Conservation (phyloP, 2,329 filamentous ascomycete species). For the Colletotrichum phormii region DNA sequence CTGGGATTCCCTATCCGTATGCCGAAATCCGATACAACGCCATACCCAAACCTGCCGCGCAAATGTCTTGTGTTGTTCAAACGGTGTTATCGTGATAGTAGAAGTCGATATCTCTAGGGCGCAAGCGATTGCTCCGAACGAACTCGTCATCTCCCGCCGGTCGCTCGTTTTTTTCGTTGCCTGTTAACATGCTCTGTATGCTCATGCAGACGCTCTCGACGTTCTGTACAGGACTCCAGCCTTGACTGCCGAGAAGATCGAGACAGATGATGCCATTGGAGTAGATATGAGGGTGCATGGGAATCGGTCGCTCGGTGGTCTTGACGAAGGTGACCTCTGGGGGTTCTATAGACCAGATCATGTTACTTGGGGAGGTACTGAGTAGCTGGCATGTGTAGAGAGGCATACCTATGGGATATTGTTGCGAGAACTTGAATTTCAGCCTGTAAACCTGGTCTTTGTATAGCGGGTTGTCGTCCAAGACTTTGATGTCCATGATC, state of each 20-base stretch:
- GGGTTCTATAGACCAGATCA: constrained; percentile 70
- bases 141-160: constrained; percentile 93
- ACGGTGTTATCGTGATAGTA: constrained; percentile 92
- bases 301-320: constrained; percentile 75
- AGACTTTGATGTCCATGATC: constrained; percentile 90
- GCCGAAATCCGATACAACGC: constrained; percentile 29
- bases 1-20: constrained; percentile 15
- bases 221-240: constrained; percentile 97
- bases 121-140: constrained; percentile 80
- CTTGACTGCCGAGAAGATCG: constrained; percentile 86
- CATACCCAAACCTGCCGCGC: constrained; percentile 13
- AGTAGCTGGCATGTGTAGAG: not conserved
- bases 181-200: constrained; percentile 97
- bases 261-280: constrained; percentile 99
- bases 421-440: constrained; percentile 85
- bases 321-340: constrained; percentile 92
- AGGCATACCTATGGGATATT: constrained; percentile 87
- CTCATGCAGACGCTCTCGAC: constrained; percentile 98
- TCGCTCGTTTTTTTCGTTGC: constrained; percentile 90
- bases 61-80: constrained; percentile 12
- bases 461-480: constrained; percentile 93
- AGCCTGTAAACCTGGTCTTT: constrained; percentile 82
- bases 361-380: not conserved
- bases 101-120: constrained; percentile 91
- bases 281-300: constrained; percentile 97